phyloP scores from a whole-genome alignment of 805 yeast species.

The Candida arabinofermentans region DNA sequence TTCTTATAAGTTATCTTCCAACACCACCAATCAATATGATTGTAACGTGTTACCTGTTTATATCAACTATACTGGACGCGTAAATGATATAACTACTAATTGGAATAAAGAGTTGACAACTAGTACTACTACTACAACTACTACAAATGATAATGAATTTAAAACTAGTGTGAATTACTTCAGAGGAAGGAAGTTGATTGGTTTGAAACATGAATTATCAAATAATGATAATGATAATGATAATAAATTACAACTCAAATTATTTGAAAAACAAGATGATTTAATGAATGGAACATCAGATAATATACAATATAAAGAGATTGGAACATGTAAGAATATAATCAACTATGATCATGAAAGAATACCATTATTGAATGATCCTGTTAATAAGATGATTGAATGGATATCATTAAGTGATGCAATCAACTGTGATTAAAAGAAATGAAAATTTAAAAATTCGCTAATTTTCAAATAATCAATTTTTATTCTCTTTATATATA shows the following conservation, averaged over 20 bases:
- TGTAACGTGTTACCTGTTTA: conserved; percentile 20
- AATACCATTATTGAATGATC: conserved; percentile 15
- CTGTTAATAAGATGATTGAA: conserved; percentile 16
- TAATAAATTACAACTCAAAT: conserved; percentile 1
- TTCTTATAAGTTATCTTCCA: not conserved
- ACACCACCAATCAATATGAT: conserved; percentile 5
- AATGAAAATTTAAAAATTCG: not conserved
- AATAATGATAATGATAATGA: not conserved
- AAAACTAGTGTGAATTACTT: conserved; percentile 11
- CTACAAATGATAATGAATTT: not conserved
- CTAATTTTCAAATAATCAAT: too few species aligned
- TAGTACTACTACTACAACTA: not conserved
- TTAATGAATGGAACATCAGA: conserved; percentile 6
- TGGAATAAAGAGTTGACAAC: conserved; percentile 10
- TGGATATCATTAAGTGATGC: conserved; percentile 17
- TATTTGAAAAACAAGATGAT: conserved; percentile 8
- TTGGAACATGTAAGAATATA: conserved; percentile 9
- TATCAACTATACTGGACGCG: conserved; percentile 13
- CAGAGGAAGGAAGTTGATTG: conserved; percentile 20
- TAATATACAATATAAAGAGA: conserved; percentile 5
- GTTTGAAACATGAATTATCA: conserved; percentile 9
- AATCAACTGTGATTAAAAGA: conserved; percentile 13
- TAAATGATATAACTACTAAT: conserved; percentile 2
- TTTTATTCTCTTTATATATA: not conserved
- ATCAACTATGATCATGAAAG: conserved; percentile 22